Conservation (phyloP, 2,329 filamentous ascomycete species). For the Aspergillus sp. region DNA sequence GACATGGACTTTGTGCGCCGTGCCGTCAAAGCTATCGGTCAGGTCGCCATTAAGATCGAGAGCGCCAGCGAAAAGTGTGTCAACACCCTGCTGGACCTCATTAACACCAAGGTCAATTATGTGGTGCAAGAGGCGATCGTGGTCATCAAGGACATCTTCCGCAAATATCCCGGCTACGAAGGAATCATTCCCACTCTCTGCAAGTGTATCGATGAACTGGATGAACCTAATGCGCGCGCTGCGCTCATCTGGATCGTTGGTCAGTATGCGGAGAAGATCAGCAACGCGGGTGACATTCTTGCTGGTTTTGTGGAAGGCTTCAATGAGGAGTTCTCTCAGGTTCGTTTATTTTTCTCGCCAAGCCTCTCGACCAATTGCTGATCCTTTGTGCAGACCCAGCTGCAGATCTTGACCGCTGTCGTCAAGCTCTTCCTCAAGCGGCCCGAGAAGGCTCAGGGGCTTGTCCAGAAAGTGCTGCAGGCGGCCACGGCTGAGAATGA, state of each 20-base stretch:
- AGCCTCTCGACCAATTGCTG: conserved; percentile 24
- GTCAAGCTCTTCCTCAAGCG: conserved; percentile 98
- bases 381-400: conserved; percentile 69
- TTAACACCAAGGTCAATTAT: conserved; percentile 97
- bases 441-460: conserved; percentile 82
- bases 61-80: conserved; percentile 93
- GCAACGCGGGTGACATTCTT: conserved; percentile 94
- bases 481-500: conserved; percentile 91
- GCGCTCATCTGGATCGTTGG: conserved; percentile 98
- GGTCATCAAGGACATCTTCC: conserved; percentile 98
- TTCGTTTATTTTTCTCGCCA: conserved; percentile 44
- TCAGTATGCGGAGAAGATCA: conserved; percentile 99
- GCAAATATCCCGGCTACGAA: conserved; percentile 97
- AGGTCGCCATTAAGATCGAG: conserved; percentile 98
- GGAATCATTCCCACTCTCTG: conserved; percentile 96
- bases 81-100: conserved; percentile 87
- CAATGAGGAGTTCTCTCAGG: conserved; percentile 93
- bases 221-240: conserved; percentile 87
- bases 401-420: conserved; percentile 95
- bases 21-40: conserved; percentile 92
- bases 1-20: conserved; percentile 98
- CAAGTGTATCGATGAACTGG: conserved; percentile 93
- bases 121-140: conserved; percentile 97
- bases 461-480: conserved; percentile 94
- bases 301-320: conserved; percentile 90